Evolutionary conservation across 768 basidiomycete species (phyloP), one percentile per base, ranked within the genome.

Genomic region (Panaeolus cyanescens): DNA sequence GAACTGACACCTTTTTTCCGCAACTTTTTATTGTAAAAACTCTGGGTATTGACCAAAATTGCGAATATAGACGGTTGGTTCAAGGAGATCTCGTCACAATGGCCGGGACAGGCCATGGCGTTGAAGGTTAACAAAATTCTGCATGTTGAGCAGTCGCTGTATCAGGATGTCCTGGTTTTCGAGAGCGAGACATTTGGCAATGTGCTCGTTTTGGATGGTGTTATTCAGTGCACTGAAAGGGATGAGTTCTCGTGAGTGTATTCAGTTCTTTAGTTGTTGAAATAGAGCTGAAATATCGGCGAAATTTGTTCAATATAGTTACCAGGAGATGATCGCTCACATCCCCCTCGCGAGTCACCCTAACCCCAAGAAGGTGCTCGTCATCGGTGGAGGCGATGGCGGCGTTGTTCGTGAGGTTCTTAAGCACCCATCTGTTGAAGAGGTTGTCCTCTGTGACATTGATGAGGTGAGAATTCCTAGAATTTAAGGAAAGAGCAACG

Each of bases 291-390:
- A 17, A 25, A 20, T 42, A 42, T 13, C 2, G 3, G 19, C 7
- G 7, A 50, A 28, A 25, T 40, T 50, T 50, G 9, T 50, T 3
- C n/a, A 2, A 56, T 31, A 42, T 68, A 97, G 95, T 10, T 98
- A 99, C 77, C 95, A 98, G 71, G 96, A 99, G 79, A 97, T 99
- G 96, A 99, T 99, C 70, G 85, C 96, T 5, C 96, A 99, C 78
- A 79, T 99, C 57, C 97, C 97, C n/a, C 83, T 99, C 64, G 89
- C 93, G 12, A 94, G 89, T 62, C 97, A 99, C 76, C 96, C 97
- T 22, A 92, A 97, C 80, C 97, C 96, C 0, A 91, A 92, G 77
- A 89, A 90, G 69, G 96, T 99, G 17, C 88, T 99, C 32, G 97
- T 99, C 60, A 96, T 99, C 62, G 97, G 97, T 54, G 97, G 96